Base-by-base conservation (phyloP, 345 rosid species). In the Conringia planisiliqua region DNA sequence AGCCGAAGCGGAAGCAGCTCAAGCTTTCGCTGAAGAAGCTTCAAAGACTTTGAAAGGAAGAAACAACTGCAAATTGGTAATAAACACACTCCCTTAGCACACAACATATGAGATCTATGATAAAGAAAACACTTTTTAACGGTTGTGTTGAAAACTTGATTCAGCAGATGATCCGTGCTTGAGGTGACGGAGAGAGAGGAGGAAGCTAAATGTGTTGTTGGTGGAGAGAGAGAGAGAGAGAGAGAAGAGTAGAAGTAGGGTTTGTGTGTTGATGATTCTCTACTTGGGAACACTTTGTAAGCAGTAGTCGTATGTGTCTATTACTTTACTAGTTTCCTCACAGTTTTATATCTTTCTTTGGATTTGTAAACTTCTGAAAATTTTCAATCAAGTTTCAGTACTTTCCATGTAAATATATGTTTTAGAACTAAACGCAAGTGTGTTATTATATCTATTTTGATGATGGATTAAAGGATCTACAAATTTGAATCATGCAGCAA, bases 1-100 rank as follows among this genome's bases (percentile, higher is more conserved):
- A 79, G 98, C 97, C 14, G 89, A 90, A 69, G 99, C 97, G 17
- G 98, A 89, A 76, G 96, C 85, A 42, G 99, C 98, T 58, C 87
- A 86, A 77, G 98, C 96, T 81, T 89, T 87, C 73, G 94, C 90
- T 26, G 97, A 90, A 62, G 98, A 92, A 68, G 92, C 97, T 26
- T 39, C 76, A 82, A 92, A 90, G 85, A 85, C 96, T 10, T 62
- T 86, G 59, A 87, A 84, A 82, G 92, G 87, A 84, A 79, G 82
- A 59, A 71, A 79, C 62, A 64, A 58, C 56, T 80, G 80, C 67
- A 87, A 86, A 72, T 38, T 78, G 94, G 94, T 89, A 81, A 71
- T 22, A 46, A 18, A 7, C 63, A 47, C 10, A 1, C 26, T 17
- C 44, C 30, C 26, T 62, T 36, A 24, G 52, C 7, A 22, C 48